Evolutionary conservation across 208 protist genomes (phyloP).

Genomic region (Leishmania amazonensis): DNA sequence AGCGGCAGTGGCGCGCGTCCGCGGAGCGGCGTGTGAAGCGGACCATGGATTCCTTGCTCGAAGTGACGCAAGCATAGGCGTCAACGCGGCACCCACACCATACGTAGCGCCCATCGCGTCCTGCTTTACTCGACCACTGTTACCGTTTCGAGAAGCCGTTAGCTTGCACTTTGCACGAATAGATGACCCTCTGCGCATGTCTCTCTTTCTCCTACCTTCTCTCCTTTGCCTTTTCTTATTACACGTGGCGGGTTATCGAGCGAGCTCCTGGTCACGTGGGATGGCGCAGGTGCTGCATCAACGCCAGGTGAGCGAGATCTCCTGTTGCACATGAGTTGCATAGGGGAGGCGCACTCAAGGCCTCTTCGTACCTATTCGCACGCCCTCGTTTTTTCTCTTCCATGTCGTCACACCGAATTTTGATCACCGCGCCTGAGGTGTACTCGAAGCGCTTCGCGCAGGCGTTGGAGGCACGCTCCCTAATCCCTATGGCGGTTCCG

Average conservation of each 20-base stretch:
- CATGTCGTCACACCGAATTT: background rate
- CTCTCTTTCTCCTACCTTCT: background rate
- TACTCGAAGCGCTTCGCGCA: constrained; percentile 22
- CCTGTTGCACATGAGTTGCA: background rate
- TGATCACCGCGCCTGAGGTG: constrained; percentile 19
- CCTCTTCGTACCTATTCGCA: background rate
- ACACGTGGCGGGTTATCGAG: background rate
- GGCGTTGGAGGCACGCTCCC: constrained; percentile 18
- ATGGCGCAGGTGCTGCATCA: background rate
- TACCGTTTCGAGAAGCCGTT: background rate
- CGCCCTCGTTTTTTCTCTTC: background rate
- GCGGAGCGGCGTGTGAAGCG: background rate
- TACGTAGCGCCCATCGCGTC: background rate
- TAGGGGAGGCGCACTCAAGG: background rate
- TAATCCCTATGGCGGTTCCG: constrained; percentile 10
- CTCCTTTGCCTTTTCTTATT: background rate
- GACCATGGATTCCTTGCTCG: background rate
- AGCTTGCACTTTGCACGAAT: background rate
- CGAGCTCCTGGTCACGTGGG: background rate
- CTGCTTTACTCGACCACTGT: background rate
- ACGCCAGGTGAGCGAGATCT: background rate
- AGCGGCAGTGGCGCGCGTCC: background rate
- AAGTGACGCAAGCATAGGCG: background rate
- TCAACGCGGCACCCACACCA: background rate
- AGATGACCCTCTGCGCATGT: background rate